phyloP scores from a whole-genome alignment of 164 flowering plant genomes.

The Cinnamomum micranthum region DNA sequence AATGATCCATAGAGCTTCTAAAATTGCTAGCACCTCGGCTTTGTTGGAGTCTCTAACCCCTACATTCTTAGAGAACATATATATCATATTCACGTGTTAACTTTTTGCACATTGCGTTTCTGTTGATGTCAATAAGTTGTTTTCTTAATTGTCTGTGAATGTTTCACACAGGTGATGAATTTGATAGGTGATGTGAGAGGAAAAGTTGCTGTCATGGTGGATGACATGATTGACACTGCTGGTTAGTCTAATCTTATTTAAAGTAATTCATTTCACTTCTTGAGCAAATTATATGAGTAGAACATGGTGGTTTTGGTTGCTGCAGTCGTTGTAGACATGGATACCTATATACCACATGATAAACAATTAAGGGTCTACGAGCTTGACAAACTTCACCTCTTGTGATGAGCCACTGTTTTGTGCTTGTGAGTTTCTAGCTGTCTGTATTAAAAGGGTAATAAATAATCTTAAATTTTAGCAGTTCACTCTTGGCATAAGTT shows the following conservation, averaged over 20 bases:
- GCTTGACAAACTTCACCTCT: neutral
- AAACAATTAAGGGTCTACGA: neutral
- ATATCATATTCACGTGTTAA: too few species aligned
- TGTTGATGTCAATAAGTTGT: too few species aligned
- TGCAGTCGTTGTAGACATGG: neutral
- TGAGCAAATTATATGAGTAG: neutral
- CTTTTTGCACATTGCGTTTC: neutral
- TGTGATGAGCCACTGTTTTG: neutral
- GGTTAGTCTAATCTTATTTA: slow-evolving; percentile 40
- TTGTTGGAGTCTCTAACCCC: neutral
- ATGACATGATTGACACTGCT: slow-evolving; percentile 99
- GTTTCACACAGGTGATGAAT: slow-evolving; percentile 83
- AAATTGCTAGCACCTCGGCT: neutral
- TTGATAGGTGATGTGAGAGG: slow-evolving; percentile 96
- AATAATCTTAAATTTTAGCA: too few species aligned
- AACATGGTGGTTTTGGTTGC: neutral
- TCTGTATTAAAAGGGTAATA: too few species aligned
- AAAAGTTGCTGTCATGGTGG: slow-evolving; percentile 98
- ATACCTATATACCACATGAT: neutral
- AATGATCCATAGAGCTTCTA: too few species aligned
- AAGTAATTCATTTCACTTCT: neutral
- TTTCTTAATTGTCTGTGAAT: neutral
- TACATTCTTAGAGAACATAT: neutral
- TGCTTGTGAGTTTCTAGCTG: neutral
- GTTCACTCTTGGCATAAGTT: too few species aligned